phyloP scores from a whole-genome alignment of 495 filamentous ascomycete species.

The Baudoinia panamericana region DNA sequence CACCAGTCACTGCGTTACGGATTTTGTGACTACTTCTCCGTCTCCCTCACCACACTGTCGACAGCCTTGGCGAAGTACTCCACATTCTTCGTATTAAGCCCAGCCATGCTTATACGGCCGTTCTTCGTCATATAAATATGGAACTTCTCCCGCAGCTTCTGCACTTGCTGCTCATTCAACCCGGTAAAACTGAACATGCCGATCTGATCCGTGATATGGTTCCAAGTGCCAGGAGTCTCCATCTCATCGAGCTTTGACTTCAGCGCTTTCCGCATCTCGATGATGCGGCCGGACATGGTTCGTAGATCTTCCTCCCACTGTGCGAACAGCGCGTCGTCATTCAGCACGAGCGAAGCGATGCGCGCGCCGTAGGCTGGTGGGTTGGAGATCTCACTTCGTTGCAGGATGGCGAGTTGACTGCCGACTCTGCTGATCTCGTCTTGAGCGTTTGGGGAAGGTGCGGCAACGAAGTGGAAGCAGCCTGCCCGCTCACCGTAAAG shows the following conservation, averaged over 20 bases:
- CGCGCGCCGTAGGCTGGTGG: conserved; percentile 87
- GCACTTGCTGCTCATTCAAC: conserved; percentile 72
- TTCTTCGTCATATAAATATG: conserved; percentile 99
- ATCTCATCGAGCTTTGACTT: conserved; percentile 63
- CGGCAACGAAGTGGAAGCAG: conserved; percentile 87
- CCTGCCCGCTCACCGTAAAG: conserved; percentile 93
- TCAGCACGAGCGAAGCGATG: conserved; percentile 72
- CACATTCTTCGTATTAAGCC: conserved; percentile 78
- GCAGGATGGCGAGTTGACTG: conserved; percentile 83
- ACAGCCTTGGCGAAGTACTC: conserved; percentile 85
- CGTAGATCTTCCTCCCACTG: conserved; percentile 88
- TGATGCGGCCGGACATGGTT: conserved; percentile 91
- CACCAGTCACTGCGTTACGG: no score
- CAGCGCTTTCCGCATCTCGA: conserved; percentile 68
- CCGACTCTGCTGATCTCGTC: conserved; percentile 54
- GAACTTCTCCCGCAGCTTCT: conserved; percentile 59
- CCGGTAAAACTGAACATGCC: conserved; percentile 99
- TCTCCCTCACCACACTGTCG: conserved; percentile 67
- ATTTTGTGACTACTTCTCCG: no score
- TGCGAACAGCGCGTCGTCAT: conserved; percentile 68
- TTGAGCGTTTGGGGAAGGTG: conserved; percentile 51
- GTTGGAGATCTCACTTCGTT: conserved; percentile 94
- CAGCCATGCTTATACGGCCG: conserved; percentile 88
- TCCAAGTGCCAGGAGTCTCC: conserved; percentile 81
- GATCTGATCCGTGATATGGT: conserved; percentile 96